Base-by-base conservation (phyloP, 2,329 filamentous ascomycete genomes). In the Phoma sp. region DNA sequence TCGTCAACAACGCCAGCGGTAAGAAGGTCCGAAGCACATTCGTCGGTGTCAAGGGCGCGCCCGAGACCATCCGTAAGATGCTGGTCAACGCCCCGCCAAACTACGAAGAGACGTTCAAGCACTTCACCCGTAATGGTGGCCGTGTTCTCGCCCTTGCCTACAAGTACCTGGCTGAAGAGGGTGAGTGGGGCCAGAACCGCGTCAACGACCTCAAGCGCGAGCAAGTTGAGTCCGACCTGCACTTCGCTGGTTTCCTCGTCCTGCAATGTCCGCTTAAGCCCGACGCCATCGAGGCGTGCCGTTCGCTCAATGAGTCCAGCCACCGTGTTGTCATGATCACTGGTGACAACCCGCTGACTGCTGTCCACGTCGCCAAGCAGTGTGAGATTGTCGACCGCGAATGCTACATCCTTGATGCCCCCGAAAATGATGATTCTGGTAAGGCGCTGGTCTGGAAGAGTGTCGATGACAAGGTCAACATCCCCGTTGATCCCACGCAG, bases 251-350 rank as follows among this genome's bases (percentile, higher is more conserved):
- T 55, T 99, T 99, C 80, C 80, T 99, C 59, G 92, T 99, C 46
- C 82, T 99, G 27, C 93, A 97, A 75, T 97, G 92, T 68, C 95
- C 95, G 4, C 82, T 99, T 52, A 99, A 99, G 78, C 93, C 96
- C 24, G 95, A 99, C 74, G 95, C 95, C 41, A 90, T 96, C 77
- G 88, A 95, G 73, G 88, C 95, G 35, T 91, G 99, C 36, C 91
- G 89, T 62, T 97, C 98, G 91, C 84, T 99, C 66, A 99, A 97
- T 72, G 95, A 99, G 80, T 98, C 93, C 77, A 98, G 93, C 78
- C 95, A 99, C 76, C 91, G 95, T 66, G 92, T 96, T 41, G 90
- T 99, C 65, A 99, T 99, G 95, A 99, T 99, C 63, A 99, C 95
- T 56, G 95, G 95, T 72, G 95, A 99, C 75, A 99, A 99, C 74